A percentile compares a stretch with the other conserved stretches of the same genome.
phyloP scores from a whole-genome alignment of 2,329 filamentous ascomycete species.

The Cercospora berteroae region DNA sequence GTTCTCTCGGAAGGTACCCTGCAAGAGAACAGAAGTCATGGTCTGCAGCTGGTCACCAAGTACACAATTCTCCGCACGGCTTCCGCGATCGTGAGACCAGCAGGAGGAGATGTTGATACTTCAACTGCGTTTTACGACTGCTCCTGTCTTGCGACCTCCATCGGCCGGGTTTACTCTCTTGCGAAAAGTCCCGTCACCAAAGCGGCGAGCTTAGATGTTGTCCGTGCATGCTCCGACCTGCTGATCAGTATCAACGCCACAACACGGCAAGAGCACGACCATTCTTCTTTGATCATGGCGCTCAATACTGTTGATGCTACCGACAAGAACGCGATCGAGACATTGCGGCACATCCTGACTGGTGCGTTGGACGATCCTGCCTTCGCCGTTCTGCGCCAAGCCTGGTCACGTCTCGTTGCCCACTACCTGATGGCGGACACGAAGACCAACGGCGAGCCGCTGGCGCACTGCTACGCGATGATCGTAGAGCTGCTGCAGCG shows the following conservation, averaged over 20 bases:
- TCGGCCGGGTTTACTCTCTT: constrained; percentile 14
- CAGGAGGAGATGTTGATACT: constrained; percentile 5
- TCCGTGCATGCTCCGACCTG: constrained; percentile 11
- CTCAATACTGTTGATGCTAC: neutral
- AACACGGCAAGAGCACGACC: neutral
- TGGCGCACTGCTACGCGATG: neutral
- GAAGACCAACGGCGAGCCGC: neutral
- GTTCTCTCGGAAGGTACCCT: constrained; percentile 10
- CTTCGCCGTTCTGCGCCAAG: constrained; percentile 22
- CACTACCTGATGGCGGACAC: constrained; percentile 10
- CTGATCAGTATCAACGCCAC: neutral
- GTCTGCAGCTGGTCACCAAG: constrained; percentile 33
- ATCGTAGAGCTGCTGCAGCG: constrained; percentile 12
- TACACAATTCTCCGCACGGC: constrained; percentile 21
- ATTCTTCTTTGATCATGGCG: neutral
- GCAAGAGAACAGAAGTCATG: constrained; percentile 37
- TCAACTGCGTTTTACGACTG: constrained; percentile 6
- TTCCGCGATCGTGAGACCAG: constrained; percentile 1
- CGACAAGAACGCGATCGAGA: neutral
- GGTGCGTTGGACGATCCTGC: constrained; percentile 2
- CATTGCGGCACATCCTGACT: constrained; percentile 3
- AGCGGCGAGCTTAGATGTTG: constrained; percentile 27
- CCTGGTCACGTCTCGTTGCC: constrained; percentile 22
- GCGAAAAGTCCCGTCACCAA: constrained; percentile 37
- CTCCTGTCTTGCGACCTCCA: constrained; percentile 6